A percentile compares a stretch with the other conserved stretches of the same genome.
phyloP scores from a whole-genome alignment of 1,284 basidiomycete species.

The Marasmius fiardii region DNA sequence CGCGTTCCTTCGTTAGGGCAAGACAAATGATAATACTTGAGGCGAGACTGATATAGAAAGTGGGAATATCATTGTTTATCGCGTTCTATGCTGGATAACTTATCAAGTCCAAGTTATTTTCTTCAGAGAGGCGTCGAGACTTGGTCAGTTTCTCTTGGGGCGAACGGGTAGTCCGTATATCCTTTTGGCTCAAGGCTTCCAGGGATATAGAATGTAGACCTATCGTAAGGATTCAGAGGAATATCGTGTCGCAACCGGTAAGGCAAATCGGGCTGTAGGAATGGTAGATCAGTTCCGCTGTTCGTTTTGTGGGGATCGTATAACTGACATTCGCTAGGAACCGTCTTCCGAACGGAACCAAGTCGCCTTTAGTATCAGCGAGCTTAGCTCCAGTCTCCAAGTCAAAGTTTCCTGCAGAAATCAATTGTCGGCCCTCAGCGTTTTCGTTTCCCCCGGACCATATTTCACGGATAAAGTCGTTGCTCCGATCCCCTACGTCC shows the following conservation, averaged over 20 bases:
- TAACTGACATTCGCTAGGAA: constrained; percentile 9
- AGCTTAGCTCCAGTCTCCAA: constrained; percentile 28
- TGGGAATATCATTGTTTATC: no score
- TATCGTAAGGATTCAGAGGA: constrained; percentile 18
- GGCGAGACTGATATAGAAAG: no score
- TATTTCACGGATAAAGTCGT: constrained; percentile 31
- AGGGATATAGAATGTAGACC: constrained; percentile 21
- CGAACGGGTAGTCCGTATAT: constrained; percentile 31
- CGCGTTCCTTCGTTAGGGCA: no score
- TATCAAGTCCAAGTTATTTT: no score
- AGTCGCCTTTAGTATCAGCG: constrained; percentile 30
- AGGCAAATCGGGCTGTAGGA: constrained; percentile 45
- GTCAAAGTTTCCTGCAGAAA: constrained; percentile 44
- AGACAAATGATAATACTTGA: no score
- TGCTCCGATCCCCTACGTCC: constrained; percentile 24
- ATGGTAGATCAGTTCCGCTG: background rate
- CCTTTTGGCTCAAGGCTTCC: constrained; percentile 20
- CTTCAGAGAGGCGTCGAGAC: background rate
- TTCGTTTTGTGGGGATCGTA: background rate
- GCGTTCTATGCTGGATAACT: no score
- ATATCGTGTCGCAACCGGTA: constrained; percentile 28
- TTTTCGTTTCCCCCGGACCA: constrained; percentile 20
- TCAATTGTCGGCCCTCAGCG: constrained; percentile 31
- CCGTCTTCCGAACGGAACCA: constrained; percentile 43
- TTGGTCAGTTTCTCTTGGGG: background rate